These are phyloP conservation scores for Trichoderma aggressivum DNA, from an alignment of 2,329 filamentous ascomycete species.

Conservation along the genomic window DNA sequence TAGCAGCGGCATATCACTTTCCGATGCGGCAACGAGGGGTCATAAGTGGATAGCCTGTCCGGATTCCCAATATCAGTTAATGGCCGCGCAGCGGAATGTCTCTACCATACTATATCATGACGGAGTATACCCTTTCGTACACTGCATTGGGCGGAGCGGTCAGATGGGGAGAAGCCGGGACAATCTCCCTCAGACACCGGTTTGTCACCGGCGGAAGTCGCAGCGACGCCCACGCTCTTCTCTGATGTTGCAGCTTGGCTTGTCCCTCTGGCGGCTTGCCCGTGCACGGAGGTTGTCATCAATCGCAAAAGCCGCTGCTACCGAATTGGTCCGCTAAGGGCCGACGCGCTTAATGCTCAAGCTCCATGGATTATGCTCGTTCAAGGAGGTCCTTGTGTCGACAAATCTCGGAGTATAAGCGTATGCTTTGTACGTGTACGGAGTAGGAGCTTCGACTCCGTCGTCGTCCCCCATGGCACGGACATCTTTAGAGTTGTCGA, in stretches of 20 bases:
- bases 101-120: not conserved
- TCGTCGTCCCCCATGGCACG: not conserved
- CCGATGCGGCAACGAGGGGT: not conserved
- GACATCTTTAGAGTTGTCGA: slow-evolving; percentile 1
- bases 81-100: not conserved
- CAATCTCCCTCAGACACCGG: not conserved
- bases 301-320: not conserved
- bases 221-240: not conserved
- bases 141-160: not conserved
- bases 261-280: not conserved
- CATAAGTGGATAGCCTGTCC: not conserved
- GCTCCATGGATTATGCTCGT: not conserved
- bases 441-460: not conserved
- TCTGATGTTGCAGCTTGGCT: not conserved
- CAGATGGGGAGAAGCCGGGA: not conserved
- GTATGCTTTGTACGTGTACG: not conserved
- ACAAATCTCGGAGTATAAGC: not conserved
- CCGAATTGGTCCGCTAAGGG: not conserved
- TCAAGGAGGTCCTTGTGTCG: not conserved
- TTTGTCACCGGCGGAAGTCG: not conserved
- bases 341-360: not conserved
- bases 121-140: slow-evolving; percentile 8
- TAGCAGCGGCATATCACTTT: not conserved
- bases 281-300: not conserved
- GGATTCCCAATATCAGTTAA: not conserved